phyloP scores from a whole-genome alignment of 2,329 filamentous ascomycete species.

The Colletotrichum limetticola region DNA sequence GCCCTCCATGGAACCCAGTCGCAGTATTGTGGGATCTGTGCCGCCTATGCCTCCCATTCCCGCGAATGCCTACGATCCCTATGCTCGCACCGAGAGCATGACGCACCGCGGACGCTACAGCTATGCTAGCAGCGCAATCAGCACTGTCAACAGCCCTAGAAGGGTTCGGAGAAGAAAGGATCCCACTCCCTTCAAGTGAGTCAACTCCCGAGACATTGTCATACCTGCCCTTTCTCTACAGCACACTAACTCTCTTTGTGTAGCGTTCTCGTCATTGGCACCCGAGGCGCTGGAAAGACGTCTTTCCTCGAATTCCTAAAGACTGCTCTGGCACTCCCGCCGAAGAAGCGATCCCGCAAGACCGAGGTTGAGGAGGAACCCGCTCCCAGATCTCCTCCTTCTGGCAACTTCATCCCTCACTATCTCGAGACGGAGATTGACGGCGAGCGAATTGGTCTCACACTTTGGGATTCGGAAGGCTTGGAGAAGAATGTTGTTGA shows the following conservation, averaged over 20 bases:
- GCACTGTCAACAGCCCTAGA: conserved; percentile 91
- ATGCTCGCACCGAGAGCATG: conserved; percentile 91
- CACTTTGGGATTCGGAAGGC: conserved; percentile 95
- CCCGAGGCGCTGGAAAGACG: conserved; percentile 90
- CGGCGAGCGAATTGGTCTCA: conserved; percentile 88
- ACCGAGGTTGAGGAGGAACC: conserved; percentile 65
- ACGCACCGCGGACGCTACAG: conserved; percentile 95
- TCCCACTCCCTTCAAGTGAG: conserved; percentile 98
- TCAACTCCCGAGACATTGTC: conserved; percentile 39
- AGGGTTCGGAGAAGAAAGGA: conserved; percentile 95
- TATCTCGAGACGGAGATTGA: conserved; percentile 97
- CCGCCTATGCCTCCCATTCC: conserved; percentile 68
- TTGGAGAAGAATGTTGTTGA: conserved; percentile 96
- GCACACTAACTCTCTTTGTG: background rate
- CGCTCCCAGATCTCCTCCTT: conserved; percentile 52
- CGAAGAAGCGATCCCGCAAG: conserved; percentile 75
- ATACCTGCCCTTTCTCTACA: background rate
- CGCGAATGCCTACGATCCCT: conserved; percentile 73
- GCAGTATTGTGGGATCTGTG: conserved; percentile 52
- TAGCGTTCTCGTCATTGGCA: conserved; percentile 91
- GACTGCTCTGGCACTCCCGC: conserved; percentile 83
- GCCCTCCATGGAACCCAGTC: conserved; percentile 64
- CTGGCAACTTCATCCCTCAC: conserved; percentile 83
- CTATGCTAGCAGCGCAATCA: conserved; percentile 92
- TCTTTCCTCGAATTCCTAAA: conserved; percentile 97